phyloP scores from a whole-genome alignment of 768 basidiomycete genomes.

The Collybiopsis confluens region DNA sequence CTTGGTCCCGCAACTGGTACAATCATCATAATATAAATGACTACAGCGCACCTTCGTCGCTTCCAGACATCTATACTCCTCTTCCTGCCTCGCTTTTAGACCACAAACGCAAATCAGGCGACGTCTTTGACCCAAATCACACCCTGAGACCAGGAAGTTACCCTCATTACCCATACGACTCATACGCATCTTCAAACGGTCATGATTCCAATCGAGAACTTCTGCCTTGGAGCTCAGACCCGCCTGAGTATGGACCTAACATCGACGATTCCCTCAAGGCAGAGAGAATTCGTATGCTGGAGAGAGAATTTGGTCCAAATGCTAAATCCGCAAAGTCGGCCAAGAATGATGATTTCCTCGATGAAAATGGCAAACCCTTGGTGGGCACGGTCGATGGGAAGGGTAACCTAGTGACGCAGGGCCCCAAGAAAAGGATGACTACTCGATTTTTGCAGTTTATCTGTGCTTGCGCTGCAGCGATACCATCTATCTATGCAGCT shows the following conservation, averaged over 20 bases:
- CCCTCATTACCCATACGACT: constrained; percentile 17
- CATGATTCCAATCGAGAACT: constrained; percentile 39
- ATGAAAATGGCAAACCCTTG: constrained; percentile 44
- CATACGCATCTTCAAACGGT: constrained; percentile 30
- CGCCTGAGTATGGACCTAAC: constrained; percentile 35
- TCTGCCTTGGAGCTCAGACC: constrained; percentile 52
- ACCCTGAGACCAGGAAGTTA: constrained; percentile 22
- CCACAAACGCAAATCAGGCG: constrained; percentile 11
- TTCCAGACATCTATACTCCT: constrained; percentile 20
- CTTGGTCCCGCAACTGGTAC: constrained; percentile 65
- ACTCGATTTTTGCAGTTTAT: constrained; percentile 45
- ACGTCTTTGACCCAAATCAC: constrained; percentile 29
- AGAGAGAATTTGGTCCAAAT: constrained; percentile 59
- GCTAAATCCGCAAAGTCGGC: constrained; percentile 22
- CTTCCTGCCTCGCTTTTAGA: constrained; percentile 12
- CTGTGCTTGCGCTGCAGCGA: constrained; percentile 46
- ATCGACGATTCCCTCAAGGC: constrained; percentile 54
- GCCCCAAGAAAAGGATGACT: constrained; percentile 55
- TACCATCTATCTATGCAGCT: constrained; percentile 60
- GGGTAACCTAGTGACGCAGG: constrained; percentile 57
- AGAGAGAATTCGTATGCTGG: constrained; percentile 68
- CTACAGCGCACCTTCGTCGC: constrained; percentile 13
- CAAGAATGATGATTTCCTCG: constrained; percentile 26
- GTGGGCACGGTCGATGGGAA: constrained; percentile 57
- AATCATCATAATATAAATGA: constrained; percentile 22